Evolutionary conservation across 495 filamentous ascomycete species (phyloP).

Genomic region (Staphylotrichum tortipilum): DNA sequence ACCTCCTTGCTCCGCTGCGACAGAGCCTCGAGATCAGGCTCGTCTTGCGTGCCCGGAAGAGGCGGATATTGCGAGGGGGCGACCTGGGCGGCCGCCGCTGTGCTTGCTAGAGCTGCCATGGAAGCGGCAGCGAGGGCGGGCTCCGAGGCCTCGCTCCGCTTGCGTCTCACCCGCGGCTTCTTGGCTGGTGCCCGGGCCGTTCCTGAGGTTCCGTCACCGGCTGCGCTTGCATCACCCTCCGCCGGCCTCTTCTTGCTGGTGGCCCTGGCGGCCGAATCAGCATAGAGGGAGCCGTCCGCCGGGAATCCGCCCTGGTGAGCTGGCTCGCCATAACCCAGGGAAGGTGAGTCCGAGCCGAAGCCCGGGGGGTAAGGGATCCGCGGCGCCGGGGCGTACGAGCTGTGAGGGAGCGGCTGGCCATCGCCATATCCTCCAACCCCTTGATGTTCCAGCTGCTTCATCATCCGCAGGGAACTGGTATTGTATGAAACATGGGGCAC

Average conservation of each 20-base stretch:
- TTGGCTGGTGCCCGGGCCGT: constrained; percentile 8
- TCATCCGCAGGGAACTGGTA: not conserved
- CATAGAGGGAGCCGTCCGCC: constrained; percentile 14
- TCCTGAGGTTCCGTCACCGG: constrained; percentile 1
- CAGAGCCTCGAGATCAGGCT: constrained; percentile 21
- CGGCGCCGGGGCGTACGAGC: constrained; percentile 1
- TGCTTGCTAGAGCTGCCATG: not conserved
- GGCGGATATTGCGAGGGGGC: constrained; percentile 18
- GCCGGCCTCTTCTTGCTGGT: constrained; percentile 13
- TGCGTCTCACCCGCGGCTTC: constrained; percentile 16
- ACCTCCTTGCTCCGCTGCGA: constrained; percentile 18
- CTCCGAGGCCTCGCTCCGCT: constrained; percentile 7
- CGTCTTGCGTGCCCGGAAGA: constrained; percentile 12
- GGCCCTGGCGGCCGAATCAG: constrained; percentile 17
- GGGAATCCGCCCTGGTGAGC: not conserved
- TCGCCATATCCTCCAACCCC: not conserved
- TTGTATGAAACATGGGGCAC: not conserved
- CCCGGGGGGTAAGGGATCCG: constrained; percentile 5
- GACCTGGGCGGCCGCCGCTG: not conserved
- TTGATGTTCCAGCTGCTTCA: constrained; percentile 5
- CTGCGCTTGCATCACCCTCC: not conserved
- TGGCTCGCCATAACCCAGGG: constrained; percentile 2
- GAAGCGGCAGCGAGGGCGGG: not conserved
- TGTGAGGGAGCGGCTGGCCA: not conserved
- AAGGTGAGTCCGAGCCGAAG: too few relatives aligned